Conservation (phyloP, 176 grass and related monocot species). For the Triticum turgidum region DNA sequence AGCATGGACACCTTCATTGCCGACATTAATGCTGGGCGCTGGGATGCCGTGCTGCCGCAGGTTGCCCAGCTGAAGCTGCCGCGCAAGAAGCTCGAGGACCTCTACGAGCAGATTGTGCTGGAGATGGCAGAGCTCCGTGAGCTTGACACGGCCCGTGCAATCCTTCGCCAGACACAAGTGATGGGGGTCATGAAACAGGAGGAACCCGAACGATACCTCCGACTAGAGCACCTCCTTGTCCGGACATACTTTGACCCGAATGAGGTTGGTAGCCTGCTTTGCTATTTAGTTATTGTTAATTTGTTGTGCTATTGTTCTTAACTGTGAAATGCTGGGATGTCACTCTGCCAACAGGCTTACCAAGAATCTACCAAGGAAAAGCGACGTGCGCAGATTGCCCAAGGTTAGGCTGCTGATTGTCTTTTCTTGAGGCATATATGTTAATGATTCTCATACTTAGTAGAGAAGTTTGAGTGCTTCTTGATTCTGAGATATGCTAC, state of each 20-base stretch:
- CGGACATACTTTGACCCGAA: constrained; percentile 90
- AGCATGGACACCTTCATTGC: constrained; percentile 79
- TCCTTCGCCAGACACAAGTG: constrained; percentile 93
- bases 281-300: neutral
- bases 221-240: constrained; percentile 93
- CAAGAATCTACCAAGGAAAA: constrained; percentile 99
- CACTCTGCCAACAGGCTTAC: constrained; percentile 60
- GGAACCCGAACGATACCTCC: constrained; percentile 91
- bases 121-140: constrained; percentile 98
- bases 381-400: constrained; percentile 80
- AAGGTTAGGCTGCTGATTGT: constrained; percentile 52
- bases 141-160: constrained; percentile 83
- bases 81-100: constrained; percentile 89
- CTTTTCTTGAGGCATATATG: constrained; percentile 17
- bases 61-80: constrained; percentile 89
- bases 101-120: constrained; percentile 98
- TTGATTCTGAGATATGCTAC: constrained; percentile 18
- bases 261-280: constrained; percentile 52
- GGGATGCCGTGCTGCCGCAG: constrained; percentile 93
- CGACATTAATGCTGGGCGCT: constrained; percentile 83
- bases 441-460: neutral
- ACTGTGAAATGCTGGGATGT: constrained; percentile 25
- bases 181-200: constrained; percentile 99
- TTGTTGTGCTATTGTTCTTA: constrained; percentile 2
- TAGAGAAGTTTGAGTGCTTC: neutral